A percentile compares a stretch with the other conserved stretches of the same genome.
Evolutionary conservation across 495 filamentous ascomycete genomes (phyloP).

Genomic region (Hypoxylon lienhwacheense): DNA sequence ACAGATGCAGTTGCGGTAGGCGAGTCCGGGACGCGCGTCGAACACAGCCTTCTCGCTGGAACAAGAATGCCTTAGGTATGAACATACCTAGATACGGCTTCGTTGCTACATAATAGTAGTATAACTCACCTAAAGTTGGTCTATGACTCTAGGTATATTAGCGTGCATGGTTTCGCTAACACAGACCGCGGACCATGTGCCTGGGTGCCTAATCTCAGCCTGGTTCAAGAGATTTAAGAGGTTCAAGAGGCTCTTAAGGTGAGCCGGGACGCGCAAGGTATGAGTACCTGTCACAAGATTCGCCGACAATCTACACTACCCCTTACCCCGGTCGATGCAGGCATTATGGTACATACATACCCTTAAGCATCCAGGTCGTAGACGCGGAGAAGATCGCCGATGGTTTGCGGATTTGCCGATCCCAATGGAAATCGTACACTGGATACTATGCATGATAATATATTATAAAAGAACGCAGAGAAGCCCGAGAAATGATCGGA

Average conservation of each 20-base stretch:
- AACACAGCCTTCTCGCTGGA: constrained; percentile 3
- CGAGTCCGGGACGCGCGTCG: constrained; percentile 3
- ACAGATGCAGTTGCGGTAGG: neutral
- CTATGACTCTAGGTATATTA: no score
- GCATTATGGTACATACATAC: constrained; percentile 10
- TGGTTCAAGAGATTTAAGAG: constrained; percentile 31
- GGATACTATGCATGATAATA: constrained; percentile 25
- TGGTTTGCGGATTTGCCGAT: constrained; percentile 26
- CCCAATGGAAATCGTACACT: constrained; percentile 18
- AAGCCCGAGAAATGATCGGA: constrained; percentile 6
- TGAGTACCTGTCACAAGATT: constrained; percentile 24
- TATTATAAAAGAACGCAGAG: constrained; percentile 16
- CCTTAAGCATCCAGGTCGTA: constrained; percentile 22
- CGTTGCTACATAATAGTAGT: constrained; percentile 5
- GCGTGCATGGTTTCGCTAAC: constrained; percentile 7
- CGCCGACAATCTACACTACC: constrained; percentile 23
- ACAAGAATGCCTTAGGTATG: neutral
- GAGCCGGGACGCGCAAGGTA: constrained; percentile 22
- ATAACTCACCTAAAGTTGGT: constrained; percentile 4
- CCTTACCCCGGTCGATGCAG: constrained; percentile 26
- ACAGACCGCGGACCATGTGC: constrained; percentile 12
- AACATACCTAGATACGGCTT: neutral
- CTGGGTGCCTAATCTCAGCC: constrained; percentile 14
- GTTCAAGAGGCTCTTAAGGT: constrained; percentile 38
- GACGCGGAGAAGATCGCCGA: constrained; percentile 34